Evolutionary conservation across 2,329 filamentous ascomycete species (phyloP), one percentile per base, ranked within the genome.

Genomic region (Anthostomella pinea): DNA sequence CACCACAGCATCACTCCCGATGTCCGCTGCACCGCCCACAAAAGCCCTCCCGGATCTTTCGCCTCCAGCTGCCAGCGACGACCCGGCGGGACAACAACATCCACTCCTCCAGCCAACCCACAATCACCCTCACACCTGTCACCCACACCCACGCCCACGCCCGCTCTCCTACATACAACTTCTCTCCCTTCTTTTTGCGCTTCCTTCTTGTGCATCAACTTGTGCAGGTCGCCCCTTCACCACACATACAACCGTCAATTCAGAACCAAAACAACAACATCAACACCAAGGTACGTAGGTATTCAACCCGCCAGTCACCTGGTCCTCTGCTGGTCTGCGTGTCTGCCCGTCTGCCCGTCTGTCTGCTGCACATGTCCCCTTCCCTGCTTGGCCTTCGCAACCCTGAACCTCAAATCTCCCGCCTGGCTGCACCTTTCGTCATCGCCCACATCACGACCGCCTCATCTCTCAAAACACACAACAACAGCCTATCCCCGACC

Each of bases 401-500:
- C 52, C 52, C 50, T 53, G 50, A 48, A 51, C 49, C 46, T 52
- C 50, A 48, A 39, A 33, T 39, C 35, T 42, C 37, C 38, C 41
- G 43, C 37, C 41, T 45, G 38, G 39, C 49, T 47, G 37, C 47
- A 49, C 49, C 51, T 57, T 52, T 57, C 56, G 53, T 57, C 57
- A 56, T 58, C 52, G 54, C 55, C 52, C 46, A 38, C 54, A 47
- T 47, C 46, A 52, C 46, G 49, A 54, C 55, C 43, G 38, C 47
- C 50, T 50, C 39, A 35, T 33, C 34, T 44, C 23, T 24, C 42
- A 38, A 40, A 38, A 14, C 29, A 33, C 38, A 45, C 40, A 45
- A 46, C 48, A 44, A 48, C 46, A 35, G 9, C 41, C 30, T 35
- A 52, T 50, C 46, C 33, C 38, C 24, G 27, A 38, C 36, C 41